phyloP scores from a whole-genome alignment of 306 rosid species.

The Benincasa hispida region DNA sequence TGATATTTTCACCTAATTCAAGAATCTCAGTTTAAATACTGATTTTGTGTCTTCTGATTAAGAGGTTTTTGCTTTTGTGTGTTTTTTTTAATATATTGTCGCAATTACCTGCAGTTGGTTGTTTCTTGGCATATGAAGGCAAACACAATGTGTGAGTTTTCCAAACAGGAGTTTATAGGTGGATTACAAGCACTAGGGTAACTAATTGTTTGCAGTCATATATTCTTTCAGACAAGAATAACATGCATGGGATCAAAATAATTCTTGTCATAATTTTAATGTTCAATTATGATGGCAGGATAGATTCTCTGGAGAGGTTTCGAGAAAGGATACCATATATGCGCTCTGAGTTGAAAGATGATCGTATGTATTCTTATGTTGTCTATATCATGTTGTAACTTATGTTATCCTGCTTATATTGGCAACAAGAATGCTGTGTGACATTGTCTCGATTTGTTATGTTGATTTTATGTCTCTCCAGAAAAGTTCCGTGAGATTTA shows the following conservation, averaged over 20 bases:
- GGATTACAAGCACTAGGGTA: constrained; percentile 93
- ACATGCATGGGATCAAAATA: background rate
- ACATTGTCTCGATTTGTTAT: background rate
- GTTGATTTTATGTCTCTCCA: constrained; percentile 29
- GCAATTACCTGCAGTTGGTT: constrained; percentile 59
- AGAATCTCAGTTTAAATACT: background rate
- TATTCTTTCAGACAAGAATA: background rate
- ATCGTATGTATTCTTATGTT: constrained; percentile 39
- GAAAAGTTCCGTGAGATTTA: constrained; percentile 92
- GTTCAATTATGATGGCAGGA: constrained; percentile 44
- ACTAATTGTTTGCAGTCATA: constrained; percentile 2
- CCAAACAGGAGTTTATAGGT: constrained; percentile 81
- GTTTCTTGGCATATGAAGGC: constrained; percentile 99
- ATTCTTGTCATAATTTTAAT: background rate
- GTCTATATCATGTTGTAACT: background rate
- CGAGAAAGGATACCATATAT: constrained; percentile 76
- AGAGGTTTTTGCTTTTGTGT: background rate
- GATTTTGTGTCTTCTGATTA: background rate
- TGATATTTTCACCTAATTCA: background rate
- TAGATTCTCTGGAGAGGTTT: constrained; percentile 88
- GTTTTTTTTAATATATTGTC: constrained; percentile 12
- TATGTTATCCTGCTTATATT: background rate
- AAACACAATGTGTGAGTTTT: constrained; percentile 95
- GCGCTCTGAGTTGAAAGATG: constrained; percentile 94
- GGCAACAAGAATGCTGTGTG: background rate